These are phyloP conservation scores for Polytolypa hystricis DNA, from an alignment of 2,329 filamentous ascomycete genomes.

Conservation along the genomic window DNA sequence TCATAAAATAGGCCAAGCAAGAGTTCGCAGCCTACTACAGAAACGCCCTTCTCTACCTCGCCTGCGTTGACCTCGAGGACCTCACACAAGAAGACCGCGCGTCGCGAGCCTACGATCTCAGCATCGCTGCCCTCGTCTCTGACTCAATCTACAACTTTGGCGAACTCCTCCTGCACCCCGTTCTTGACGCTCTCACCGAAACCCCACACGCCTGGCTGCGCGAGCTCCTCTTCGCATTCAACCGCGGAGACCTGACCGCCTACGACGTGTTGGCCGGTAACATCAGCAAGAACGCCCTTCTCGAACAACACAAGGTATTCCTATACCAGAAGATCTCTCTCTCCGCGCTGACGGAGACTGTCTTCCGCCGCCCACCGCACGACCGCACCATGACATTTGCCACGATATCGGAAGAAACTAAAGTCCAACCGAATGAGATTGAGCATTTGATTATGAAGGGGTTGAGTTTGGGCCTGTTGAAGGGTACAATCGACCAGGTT, in stretches of 20 bases:
- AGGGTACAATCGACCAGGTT: constrained; percentile 93
- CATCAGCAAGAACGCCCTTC: constrained; percentile 66
- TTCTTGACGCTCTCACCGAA: constrained; percentile 71
- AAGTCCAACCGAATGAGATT: constrained; percentile 81
- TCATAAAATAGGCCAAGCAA: constrained; percentile 52
- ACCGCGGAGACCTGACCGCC: constrained; percentile 79
- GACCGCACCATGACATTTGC: constrained; percentile 88
- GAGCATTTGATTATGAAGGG: constrained; percentile 99
- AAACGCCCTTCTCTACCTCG: constrained; percentile 93
- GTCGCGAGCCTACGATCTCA: constrained; percentile 80
- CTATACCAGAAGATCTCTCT: constrained; percentile 97
- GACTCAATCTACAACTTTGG: constrained; percentile 99
- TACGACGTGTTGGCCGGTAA: constrained; percentile 76
- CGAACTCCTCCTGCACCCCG: constrained; percentile 93
- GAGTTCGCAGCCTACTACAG: constrained; percentile 97
- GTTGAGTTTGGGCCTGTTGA: constrained; percentile 78
- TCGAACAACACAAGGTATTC: constrained; percentile 69
- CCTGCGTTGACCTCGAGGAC: constrained; percentile 76
- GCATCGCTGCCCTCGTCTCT: constrained; percentile 82
- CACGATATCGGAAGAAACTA: constrained; percentile 83
- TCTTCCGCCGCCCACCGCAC: constrained; percentile 91
- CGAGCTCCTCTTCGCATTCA: constrained; percentile 94
- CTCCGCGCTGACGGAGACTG: constrained; percentile 86
- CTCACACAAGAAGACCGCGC: constrained; percentile 65
- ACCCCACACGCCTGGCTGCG: constrained; percentile 77